Evolutionary conservation across 169 alveolate species (phyloP).

Genomic region (Plasmodium blacklocki): DNA sequence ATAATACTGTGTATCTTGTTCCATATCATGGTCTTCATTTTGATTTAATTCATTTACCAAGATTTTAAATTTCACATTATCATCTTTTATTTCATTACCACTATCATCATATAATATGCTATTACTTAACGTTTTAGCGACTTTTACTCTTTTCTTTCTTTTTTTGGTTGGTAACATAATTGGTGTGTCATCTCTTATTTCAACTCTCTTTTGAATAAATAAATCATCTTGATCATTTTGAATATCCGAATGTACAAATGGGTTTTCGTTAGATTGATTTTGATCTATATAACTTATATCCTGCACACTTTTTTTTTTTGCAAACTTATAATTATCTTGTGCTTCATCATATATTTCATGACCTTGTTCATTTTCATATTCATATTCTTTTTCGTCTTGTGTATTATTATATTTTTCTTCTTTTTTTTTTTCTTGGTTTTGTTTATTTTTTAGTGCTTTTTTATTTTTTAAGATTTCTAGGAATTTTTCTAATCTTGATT

Average conservation of each 20-base stretch:
- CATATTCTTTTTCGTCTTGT: slow-evolving; percentile 7
- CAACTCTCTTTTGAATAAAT: slow-evolving; percentile 32
- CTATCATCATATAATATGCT: slow-evolving; percentile 59
- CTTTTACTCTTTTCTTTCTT: slow-evolving; percentile 52
- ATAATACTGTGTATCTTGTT: slow-evolving; percentile 3
- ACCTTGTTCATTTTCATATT: not conserved
- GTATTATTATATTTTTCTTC: not conserved
- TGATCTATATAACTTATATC: not conserved
- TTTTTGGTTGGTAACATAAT: slow-evolving; percentile 56
- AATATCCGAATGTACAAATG: no score
- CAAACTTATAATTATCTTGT: not conserved
- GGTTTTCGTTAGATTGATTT: not conserved
- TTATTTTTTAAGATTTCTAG: slow-evolving; percentile 50
- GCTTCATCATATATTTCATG: not conserved
- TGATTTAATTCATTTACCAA: slow-evolving; percentile 58
- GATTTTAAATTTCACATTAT: slow-evolving; percentile 40
- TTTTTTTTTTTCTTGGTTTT: not conserved
- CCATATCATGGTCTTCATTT: slow-evolving; percentile 2
- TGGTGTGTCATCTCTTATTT: slow-evolving; percentile 29
- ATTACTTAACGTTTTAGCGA: slow-evolving; percentile 44
- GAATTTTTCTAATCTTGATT: slow-evolving; percentile 54
- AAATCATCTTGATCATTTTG: slow-evolving; percentile 16
- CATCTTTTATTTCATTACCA: slow-evolving; percentile 72
- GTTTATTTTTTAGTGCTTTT: slow-evolving; percentile 12
- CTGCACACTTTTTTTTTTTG: not conserved